These are phyloP conservation scores for Dryadomyces quercivorus DNA, from an alignment of 2,329 filamentous ascomycete genomes.

Conservation along the genomic window DNA sequence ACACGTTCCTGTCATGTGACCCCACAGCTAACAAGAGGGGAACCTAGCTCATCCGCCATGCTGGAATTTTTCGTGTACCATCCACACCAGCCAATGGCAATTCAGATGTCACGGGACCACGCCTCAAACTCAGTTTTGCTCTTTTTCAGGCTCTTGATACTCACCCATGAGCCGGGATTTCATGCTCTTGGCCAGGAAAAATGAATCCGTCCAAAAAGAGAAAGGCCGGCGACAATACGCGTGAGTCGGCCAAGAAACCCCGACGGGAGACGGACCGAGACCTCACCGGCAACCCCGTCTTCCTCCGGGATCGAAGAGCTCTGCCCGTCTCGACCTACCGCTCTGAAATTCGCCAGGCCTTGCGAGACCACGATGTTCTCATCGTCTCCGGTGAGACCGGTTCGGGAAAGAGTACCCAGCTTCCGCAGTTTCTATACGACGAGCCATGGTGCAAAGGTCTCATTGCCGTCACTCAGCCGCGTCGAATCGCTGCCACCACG, in stretches of 20 bases:
- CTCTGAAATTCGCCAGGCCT: slow-evolving; percentile 51
- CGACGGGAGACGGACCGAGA: background rate
- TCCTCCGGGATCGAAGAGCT: slow-evolving; percentile 41
- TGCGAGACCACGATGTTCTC: slow-evolving; percentile 47
- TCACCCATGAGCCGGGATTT: background rate
- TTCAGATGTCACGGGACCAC: no score
- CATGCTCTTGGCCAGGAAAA: background rate
- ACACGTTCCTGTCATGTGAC: no score
- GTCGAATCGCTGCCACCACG: slow-evolving; percentile 85
- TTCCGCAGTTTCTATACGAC: slow-evolving; percentile 74
- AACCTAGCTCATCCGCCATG: no score
- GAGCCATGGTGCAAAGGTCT: slow-evolving; percentile 81
- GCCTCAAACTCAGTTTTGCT: background rate
- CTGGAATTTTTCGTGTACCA: no score
- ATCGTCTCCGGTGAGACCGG: slow-evolving; percentile 89
- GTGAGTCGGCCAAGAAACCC: background rate
- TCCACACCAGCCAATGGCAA: no score
- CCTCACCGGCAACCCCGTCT: slow-evolving; percentile 6
- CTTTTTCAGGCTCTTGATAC: background rate
- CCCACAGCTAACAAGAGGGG: no score
- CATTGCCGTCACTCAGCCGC: slow-evolving; percentile 88
- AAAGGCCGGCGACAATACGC: background rate
- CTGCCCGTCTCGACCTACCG: slow-evolving; percentile 73
- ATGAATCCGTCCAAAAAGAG: background rate
- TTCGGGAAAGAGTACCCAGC: slow-evolving; percentile 92